Conservation (phyloP, 2,329 filamentous ascomycete genomes). For the Periconia sp. region DNA sequence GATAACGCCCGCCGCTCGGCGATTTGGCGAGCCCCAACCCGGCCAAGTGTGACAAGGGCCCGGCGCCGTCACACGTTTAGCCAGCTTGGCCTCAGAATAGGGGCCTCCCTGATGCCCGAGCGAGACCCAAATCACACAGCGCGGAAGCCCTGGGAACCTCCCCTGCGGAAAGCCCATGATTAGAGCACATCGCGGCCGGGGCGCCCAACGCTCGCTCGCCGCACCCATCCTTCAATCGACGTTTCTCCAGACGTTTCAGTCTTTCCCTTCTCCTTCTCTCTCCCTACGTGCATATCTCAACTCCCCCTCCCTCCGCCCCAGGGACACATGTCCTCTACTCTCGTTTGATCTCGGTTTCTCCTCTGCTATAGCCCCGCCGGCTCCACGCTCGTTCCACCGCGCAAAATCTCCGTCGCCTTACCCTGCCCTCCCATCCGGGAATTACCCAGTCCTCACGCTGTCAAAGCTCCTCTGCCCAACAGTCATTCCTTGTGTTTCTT, state of each 20-base stretch:
- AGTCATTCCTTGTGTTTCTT: constrained; percentile 9
- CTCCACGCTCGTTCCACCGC: constrained; percentile 35
- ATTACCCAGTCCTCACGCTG: too few species aligned
- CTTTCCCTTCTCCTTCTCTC: constrained; percentile 23
- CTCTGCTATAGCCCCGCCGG: constrained; percentile 26
- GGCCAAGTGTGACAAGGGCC: constrained; percentile 11
- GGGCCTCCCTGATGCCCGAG: constrained; percentile 37
- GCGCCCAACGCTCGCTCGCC: constrained; percentile 31
- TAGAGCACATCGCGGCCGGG: constrained; percentile 24
- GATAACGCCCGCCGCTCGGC: constrained; percentile 12
- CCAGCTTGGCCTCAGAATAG: constrained; percentile 27
- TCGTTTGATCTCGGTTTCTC: constrained; percentile 44
- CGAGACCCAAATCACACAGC: constrained; percentile 31
- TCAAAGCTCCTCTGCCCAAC: constrained; percentile 20
- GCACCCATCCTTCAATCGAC: constrained; percentile 31
- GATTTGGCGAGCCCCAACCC: not conserved
- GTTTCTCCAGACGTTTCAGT: constrained; percentile 42
- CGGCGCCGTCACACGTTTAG: too few species aligned
- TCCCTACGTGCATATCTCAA: constrained; percentile 29
- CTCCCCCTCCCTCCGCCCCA: constrained; percentile 21
- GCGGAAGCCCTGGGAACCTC: constrained; percentile 31
- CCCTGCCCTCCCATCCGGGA: too few species aligned
- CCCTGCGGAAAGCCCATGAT: constrained; percentile 30
- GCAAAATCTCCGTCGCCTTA: constrained; percentile 15
- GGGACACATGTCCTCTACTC: constrained; percentile 39